Evolutionary conservation across 306 rosid genomes (phyloP).

Genomic region (Trichosanthes truncata): DNA sequence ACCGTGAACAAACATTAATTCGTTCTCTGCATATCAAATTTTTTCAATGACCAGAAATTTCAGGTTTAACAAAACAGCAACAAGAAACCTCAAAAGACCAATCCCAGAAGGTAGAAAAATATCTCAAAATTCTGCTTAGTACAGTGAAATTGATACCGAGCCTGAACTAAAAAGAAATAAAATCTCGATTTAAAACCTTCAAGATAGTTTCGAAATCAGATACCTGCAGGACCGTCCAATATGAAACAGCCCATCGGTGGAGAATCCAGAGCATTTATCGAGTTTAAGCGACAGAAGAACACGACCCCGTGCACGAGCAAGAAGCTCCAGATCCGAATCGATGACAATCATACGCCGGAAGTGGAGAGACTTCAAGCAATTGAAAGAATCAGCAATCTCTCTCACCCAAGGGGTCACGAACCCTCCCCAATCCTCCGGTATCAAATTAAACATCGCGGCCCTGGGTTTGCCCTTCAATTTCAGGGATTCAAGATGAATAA

Average conservation of each 20-base stretch:
- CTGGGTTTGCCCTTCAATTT: constrained; percentile 85
- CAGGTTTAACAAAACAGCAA: background rate
- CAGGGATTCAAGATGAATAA: constrained; percentile 67
- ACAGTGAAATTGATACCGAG: background rate
- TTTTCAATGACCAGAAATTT: background rate
- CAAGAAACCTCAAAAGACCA: background rate
- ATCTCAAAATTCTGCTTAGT: background rate
- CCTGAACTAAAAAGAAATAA: background rate
- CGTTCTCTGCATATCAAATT: background rate
- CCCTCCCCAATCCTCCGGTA: constrained; percentile 98
- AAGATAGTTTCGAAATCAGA: background rate
- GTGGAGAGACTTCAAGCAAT: constrained; percentile 61
- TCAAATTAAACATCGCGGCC: constrained; percentile 91
- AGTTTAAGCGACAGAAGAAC: constrained; percentile 58
- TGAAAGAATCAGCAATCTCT: constrained; percentile 50
- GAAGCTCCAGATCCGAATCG: constrained; percentile 69
- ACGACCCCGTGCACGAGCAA: constrained; percentile 53
- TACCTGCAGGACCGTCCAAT: constrained; percentile 78
- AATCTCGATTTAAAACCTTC: background rate
- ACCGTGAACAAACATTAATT: background rate
- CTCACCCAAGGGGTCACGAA: constrained; percentile 72
- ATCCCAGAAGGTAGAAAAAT: background rate
- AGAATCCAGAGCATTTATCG: constrained; percentile 91
- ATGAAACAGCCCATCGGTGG: constrained; percentile 68
- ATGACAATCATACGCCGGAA: constrained; percentile 90